Evolutionary conservation across 2,329 filamentous ascomycete species (phyloP).

Genomic region (Aspergillus sp.): DNA sequence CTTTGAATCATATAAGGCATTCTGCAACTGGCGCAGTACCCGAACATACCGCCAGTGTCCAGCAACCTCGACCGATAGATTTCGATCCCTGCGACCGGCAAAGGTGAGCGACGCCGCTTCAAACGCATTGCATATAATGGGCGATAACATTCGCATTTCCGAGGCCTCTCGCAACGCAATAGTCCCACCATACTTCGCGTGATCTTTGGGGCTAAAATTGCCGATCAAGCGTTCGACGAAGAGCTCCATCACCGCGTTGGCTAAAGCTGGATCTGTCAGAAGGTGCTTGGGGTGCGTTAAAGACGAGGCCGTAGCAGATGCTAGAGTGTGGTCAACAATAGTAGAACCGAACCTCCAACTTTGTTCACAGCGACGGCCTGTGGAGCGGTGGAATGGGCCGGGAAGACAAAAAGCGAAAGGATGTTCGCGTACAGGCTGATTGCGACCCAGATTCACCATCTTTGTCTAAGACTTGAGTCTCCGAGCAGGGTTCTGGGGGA

Average conservation of each 20-base stretch:
- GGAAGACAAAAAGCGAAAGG: neutral
- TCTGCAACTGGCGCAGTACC: constrained; percentile 19
- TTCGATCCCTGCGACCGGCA: constrained; percentile 19
- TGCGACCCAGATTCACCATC: neutral
- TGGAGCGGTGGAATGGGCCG: neutral
- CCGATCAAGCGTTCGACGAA: constrained; percentile 25
- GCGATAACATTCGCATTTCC: constrained; percentile 25
- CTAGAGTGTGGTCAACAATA: constrained; percentile 2
- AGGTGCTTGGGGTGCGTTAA: constrained; percentile 11
- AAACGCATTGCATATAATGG: constrained; percentile 23
- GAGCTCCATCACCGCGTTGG: constrained; percentile 21
- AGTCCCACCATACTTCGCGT: constrained; percentile 15
- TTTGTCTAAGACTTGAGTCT: neutral
- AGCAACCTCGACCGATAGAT: constrained; percentile 17
- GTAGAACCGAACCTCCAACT: neutral
- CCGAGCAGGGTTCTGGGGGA: neutral
- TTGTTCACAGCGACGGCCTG: neutral
- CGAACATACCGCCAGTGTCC: constrained; percentile 22
- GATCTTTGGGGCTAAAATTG: constrained; percentile 21
- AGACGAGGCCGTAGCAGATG: constrained; percentile 2
- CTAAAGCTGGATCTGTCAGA: constrained; percentile 16
- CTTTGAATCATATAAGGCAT: constrained; percentile 17
- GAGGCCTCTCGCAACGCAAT: constrained; percentile 25
- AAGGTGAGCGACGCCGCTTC: constrained; percentile 25
- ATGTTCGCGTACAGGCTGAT: constrained; percentile 1